Conservation (phyloP, 768 basidiomycete species). For the Phylloporus sp. region DNA sequence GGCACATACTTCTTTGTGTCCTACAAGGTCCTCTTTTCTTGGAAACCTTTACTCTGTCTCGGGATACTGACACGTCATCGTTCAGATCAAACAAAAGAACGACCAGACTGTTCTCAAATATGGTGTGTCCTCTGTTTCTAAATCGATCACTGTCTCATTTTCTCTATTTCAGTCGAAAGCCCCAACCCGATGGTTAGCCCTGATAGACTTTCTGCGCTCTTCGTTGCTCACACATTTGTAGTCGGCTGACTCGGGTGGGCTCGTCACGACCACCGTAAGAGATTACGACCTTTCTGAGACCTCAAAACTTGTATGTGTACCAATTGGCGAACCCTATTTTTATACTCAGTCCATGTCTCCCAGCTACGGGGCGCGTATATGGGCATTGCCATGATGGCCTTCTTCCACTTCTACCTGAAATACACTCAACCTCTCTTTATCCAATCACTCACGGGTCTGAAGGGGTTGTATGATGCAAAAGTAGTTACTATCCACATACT, state of each 20-base stretch:
- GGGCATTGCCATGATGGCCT: conserved; percentile 82
- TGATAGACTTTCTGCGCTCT: not conserved
- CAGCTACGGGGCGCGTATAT: conserved; percentile 66
- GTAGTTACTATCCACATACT: conserved; percentile 78
- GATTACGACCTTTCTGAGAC: conserved; percentile 93
- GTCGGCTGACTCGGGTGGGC: conserved; percentile 64
- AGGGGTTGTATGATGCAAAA: conserved; percentile 85
- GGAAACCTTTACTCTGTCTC: not conserved
- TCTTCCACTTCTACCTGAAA: conserved; percentile 92
- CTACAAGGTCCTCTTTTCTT: conserved; percentile 44
- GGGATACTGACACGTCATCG: conserved; percentile 15
- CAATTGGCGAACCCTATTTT: conserved; percentile 14
- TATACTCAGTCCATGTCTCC: not conserved
- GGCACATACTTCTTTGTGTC: conserved; percentile 80
- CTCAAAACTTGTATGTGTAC: conserved; percentile 65
- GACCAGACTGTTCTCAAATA: conserved; percentile 96
- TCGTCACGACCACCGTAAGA: conserved; percentile 86
- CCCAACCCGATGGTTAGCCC: conserved; percentile 66
- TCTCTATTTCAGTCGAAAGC: conserved; percentile 58
- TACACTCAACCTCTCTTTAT: conserved; percentile 97
- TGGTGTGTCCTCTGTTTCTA: conserved; percentile 45
- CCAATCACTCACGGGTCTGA: conserved; percentile 92
- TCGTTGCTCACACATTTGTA: conserved; percentile 20
- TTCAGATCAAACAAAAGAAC: conserved; percentile 89
- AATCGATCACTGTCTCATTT: not conserved